phyloP scores from a whole-genome alignment of 2,329 filamentous ascomycete species.

The Aspergillus pseudonomiae region DNA sequence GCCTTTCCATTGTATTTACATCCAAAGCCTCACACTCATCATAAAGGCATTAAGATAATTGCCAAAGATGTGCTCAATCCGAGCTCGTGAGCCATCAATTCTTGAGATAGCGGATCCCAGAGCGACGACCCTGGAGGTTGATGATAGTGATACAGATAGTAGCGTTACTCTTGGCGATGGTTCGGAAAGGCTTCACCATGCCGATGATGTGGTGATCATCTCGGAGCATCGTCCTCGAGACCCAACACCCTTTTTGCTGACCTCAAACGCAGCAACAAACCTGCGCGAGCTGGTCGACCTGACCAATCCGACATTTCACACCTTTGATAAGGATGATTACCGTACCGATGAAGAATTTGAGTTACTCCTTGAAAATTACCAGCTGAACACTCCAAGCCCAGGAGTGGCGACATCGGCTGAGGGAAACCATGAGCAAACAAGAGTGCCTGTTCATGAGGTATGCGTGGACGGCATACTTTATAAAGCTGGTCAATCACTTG shows the following conservation, averaged over 20 bases:
- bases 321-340: constrained; percentile 27
- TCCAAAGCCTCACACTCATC: not conserved
- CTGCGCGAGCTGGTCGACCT: not conserved
- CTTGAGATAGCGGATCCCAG: not conserved
- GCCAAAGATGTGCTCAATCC: not conserved
- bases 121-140: not conserved
- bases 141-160: not conserved
- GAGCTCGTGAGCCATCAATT: not conserved
- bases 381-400: not conserved
- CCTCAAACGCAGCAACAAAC: not conserved
- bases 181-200: not conserved
- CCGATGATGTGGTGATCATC: not conserved
- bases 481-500: constrained; percentile 35
- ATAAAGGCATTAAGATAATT: not conserved
- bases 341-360: constrained; percentile 31
- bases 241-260: not conserved
- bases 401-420: not conserved
- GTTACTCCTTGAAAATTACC: constrained; percentile 16
- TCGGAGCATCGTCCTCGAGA: not conserved
- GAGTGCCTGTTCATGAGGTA: constrained; percentile 17
- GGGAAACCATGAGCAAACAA: not conserved
- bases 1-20: not conserved
- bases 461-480: constrained; percentile 28
- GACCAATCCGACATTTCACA: not conserved
- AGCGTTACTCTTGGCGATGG: not conserved